A percentile compares a stretch with the other conserved stretches of the same genome.
phyloP scores from a whole-genome alignment of 2,329 filamentous ascomycete genomes.

The Didymella sp. region DNA sequence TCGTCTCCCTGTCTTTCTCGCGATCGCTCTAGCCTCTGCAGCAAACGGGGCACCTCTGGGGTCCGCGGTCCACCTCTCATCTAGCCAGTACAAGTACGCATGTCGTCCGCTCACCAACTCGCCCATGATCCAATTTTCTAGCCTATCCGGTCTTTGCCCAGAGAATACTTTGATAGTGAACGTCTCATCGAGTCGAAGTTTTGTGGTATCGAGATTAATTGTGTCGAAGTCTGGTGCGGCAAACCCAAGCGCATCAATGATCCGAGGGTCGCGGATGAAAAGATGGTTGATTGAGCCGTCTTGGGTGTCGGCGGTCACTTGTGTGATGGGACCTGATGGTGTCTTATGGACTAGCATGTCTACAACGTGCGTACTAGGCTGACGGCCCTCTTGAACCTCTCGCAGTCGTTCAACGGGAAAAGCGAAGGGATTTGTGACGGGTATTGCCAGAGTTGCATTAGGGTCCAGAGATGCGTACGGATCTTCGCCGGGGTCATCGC shows the following conservation, averaged over 20 bases:
- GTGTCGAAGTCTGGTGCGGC: constrained; percentile 8
- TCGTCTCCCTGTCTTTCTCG: constrained; percentile 10
- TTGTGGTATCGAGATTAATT: background rate
- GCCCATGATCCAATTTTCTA: constrained; percentile 19
- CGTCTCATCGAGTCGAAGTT: constrained; percentile 16
- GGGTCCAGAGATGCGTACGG: background rate
- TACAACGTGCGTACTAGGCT: constrained; percentile 16
- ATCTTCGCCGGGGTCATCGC: background rate
- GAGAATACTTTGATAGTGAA: constrained; percentile 18
- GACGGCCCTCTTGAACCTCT: constrained; percentile 23
- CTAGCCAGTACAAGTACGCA: constrained; percentile 28
- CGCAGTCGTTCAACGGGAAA: constrained; percentile 23
- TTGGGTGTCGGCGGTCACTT: constrained; percentile 24
- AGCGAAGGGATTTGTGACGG: constrained; percentile 21
- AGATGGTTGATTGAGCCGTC: constrained; percentile 26
- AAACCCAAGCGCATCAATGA: constrained; percentile 24
- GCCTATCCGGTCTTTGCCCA: background rate
- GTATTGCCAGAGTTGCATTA: background rate
- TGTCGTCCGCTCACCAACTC: constrained; percentile 24
- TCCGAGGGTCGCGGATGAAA: constrained; percentile 17
- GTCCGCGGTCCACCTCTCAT: constrained; percentile 14
- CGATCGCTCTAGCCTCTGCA: constrained; percentile 20
- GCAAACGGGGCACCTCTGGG: constrained; percentile 12
- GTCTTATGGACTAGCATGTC: constrained; percentile 19
- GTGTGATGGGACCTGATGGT: background rate